Base-by-base conservation (phyloP, 148 eudicot species). In the Amaranthus hypochondriacus region DNA sequence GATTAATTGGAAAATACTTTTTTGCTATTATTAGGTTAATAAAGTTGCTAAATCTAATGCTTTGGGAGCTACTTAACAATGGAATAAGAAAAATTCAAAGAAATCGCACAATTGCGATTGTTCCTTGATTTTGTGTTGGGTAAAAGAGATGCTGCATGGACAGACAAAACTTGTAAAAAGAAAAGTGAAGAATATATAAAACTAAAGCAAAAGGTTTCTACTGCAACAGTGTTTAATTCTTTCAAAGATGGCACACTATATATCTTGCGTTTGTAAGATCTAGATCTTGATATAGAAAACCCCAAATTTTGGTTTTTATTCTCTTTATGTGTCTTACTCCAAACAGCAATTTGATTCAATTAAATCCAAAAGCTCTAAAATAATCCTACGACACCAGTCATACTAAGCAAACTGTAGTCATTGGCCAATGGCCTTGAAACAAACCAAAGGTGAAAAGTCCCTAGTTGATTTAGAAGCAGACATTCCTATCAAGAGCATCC, bases 401-500 rank as follows among this genome's bases (percentile, higher is more conserved):
- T 10, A 4, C 55, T 50, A 10, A 43, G 51, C 11, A 44, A 28
- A 9, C 51, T 6, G 46, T 48, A 42, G 47, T 49, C 14, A 60
- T 54, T 62, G 39, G 10, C 28, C 11, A 55, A 63, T 73, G 75
- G 79, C 79, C 82, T 81, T 84, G 86, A 80, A 68, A 75, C 71
- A 65, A 55, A 70, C 57, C 13, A 68, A 58, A 51, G 60, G 59
- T 49, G 75, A 73, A 55, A 53, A 62, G 51, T 73, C 73, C 8
- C 47, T 51, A 14, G 54, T 68, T 69, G 56, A 69, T 62, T 69
- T 68, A 1, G 83, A 78, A 68, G 83, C 81, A 6, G 90, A 89
- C 56, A 73, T 81, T 62, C 78, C 85, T n/a, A 79, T 86, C 54
- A 75, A 77, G 79, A 78, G 77, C 68, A 86, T 86, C 54, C 73